Conservation (phyloP, 2,329 filamentous ascomycete genomes). For the Ilyonectria sp. region DNA sequence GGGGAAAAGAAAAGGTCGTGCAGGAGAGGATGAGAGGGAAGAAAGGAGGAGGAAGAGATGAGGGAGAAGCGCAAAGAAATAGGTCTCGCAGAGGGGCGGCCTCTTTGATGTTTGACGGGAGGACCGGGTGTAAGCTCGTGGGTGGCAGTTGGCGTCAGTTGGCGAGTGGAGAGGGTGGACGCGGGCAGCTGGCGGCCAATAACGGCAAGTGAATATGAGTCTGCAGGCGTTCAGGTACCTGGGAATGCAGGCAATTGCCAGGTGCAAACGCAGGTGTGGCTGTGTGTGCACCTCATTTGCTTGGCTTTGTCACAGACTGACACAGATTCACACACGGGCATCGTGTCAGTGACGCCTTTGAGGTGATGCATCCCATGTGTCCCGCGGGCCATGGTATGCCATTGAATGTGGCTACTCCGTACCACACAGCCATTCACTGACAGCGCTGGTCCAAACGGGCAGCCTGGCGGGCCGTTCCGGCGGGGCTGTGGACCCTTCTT, state of each 20-base stretch:
- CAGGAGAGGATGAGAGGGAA: slow-evolving; percentile 4
- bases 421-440: not conserved
- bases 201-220: not conserved
- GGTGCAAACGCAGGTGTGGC: not conserved
- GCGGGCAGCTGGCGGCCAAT: not conserved
- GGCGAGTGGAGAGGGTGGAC: not conserved
- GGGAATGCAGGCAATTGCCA: not conserved
- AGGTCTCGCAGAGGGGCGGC: slow-evolving; percentile 12
- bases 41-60: slow-evolving; percentile 13
- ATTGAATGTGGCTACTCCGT: not conserved
- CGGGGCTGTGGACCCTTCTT: slow-evolving; percentile 32
- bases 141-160: slow-evolving; percentile 10
- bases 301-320: slow-evolving; percentile 1
- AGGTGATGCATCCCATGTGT: not conserved
- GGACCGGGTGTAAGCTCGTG: slow-evolving; percentile 11
- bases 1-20: not conserved
- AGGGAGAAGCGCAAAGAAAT: slow-evolving; percentile 5
- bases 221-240: not conserved
- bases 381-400: not conserved
- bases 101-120: slow-evolving; percentile 19
- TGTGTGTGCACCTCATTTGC: slow-evolving; percentile 1
- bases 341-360: slow-evolving; percentile 1
- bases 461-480: slow-evolving; percentile 45
- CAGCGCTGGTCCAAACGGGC: slow-evolving; percentile 21
- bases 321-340: slow-evolving; percentile 1